Conservation (phyloP, 2,329 filamentous ascomycete genomes). For the Aspergillus aculeatinus region DNA sequence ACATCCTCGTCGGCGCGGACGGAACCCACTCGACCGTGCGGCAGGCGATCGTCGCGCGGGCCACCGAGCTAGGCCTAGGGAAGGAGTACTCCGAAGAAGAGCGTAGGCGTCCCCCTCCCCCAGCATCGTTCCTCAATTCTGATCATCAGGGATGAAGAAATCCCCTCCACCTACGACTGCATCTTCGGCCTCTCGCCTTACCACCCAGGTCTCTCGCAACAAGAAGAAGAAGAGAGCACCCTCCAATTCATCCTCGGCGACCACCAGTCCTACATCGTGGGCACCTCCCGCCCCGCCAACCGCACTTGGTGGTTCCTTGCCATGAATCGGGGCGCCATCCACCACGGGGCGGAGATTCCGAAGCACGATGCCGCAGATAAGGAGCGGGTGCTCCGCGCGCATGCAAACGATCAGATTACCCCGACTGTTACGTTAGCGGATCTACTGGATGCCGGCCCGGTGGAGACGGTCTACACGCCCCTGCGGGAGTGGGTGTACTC, state of each 20-base stretch:
- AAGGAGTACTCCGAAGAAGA: constrained; percentile 18
- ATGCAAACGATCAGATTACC: constrained; percentile 19
- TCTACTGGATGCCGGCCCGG: constrained; percentile 17
- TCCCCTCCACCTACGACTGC: neutral
- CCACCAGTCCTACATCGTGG: constrained; percentile 21
- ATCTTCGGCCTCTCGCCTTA: constrained; percentile 7
- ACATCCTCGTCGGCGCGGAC: constrained; percentile 44
- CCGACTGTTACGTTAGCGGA: constrained; percentile 22
- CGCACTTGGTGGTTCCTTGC: constrained; percentile 27
- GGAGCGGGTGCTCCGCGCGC: constrained; percentile 14
- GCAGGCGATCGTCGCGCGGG: constrained; percentile 30
- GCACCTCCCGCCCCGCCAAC: constrained; percentile 18
- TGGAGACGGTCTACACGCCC: constrained; percentile 13
- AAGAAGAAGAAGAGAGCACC: neutral
- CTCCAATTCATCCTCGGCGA: constrained; percentile 19
- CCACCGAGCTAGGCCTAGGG: constrained; percentile 9
- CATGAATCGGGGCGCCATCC: constrained; percentile 17
- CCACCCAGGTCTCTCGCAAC: constrained; percentile 10
- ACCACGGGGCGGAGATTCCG: constrained; percentile 22
- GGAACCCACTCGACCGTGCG: constrained; percentile 43
- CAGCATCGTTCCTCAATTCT: neutral
- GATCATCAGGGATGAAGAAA: neutral
- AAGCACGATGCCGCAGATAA: constrained; percentile 23
- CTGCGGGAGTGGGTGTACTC: constrained; percentile 23
- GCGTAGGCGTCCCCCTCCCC: constrained; percentile 5